Evolutionary conservation across 75 land plant genomes (phyloP), one percentile per base, ranked within the genome.

Genomic region (Picea glauca): DNA sequence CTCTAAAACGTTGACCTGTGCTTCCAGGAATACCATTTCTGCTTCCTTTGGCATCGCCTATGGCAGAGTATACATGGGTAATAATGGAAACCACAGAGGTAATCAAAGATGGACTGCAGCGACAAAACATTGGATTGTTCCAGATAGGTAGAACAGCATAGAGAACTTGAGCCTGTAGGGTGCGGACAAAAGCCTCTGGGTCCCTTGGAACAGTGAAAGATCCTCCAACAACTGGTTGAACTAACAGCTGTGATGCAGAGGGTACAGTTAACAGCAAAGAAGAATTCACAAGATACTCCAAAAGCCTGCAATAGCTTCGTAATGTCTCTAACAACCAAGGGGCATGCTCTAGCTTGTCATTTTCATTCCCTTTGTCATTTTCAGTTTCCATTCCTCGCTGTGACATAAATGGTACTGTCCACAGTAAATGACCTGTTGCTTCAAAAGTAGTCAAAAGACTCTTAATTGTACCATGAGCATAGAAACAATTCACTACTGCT

Each of bases 361-460:
- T 90, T 23, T 74, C 81, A 65, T 31, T 68, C 11, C 40, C 32
- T 38, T 78, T 91, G 35, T 83, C 88, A 40, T 66, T 75, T 76
- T 93, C 96, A 68, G 78, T 72, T 62, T 81, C 84, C 58, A 84
- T 77, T 65, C 81, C 61, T 13, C 90, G 85, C n/a, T 87, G 57
- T 60, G 91, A 84, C 88, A 85, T 87, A 58, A 74, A 84, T 60
- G 90, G 88, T 54, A 89, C 58, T 1, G 91, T 87, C 98, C 98
- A 94, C 11, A 97, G 81, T 74, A 98, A 83, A 82, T 95, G 94
- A 80, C 99, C 96, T 17, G 98, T 95, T 58, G 93, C 98, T 76
- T 88, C 94, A 84, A 93, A 98, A 21, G 99, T 98, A 13, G 90
- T 88, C 56, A 98, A 60, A 5, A 98, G 85, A 72, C 89, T 86